Evolutionary conservation across 2,329 filamentous ascomycete genomes (phyloP).

Genomic region (Spiromastix sp.): DNA sequence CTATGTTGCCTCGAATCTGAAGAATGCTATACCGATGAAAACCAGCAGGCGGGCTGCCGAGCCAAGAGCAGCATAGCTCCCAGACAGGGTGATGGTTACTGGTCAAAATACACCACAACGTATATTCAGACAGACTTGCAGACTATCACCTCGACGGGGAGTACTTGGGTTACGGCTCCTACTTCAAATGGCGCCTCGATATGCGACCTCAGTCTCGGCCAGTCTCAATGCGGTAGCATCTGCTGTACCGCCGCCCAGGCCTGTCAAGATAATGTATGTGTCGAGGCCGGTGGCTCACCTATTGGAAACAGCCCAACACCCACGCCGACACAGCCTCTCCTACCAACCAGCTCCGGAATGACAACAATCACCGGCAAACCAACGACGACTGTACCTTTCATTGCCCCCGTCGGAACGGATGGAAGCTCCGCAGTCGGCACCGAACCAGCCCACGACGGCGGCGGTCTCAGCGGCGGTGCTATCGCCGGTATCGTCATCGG

Average conservation of each 20-base stretch:
- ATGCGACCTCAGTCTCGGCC: slow-evolving; percentile 39
- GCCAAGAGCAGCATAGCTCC: slow-evolving; percentile 10
- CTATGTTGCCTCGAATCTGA: slow-evolving; percentile 39
- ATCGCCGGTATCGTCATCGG: slow-evolving; percentile 44
- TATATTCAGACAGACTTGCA: slow-evolving; percentile 44
- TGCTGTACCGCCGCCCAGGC: slow-evolving; percentile 37
- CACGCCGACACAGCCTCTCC: slow-evolving; percentile 29
- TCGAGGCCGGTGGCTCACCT: slow-evolving; percentile 30
- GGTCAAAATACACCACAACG: slow-evolving; percentile 48
- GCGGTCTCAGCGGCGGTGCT: slow-evolving; percentile 38
- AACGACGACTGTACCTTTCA: slow-evolving; percentile 35
- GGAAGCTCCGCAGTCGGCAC: slow-evolving; percentile 27
- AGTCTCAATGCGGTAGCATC: slow-evolving; percentile 32
- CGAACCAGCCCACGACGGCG: slow-evolving; percentile 18
- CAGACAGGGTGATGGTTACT: slow-evolving; percentile 31
- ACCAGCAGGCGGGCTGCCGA: slow-evolving; percentile 39
- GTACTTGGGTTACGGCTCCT: slow-evolving; percentile 25
- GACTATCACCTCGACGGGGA: slow-evolving; percentile 46
- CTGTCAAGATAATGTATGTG: slow-evolving; percentile 30
- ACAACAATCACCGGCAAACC: slow-evolving; percentile 34
- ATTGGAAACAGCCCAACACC: slow-evolving; percentile 25
- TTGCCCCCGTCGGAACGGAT: slow-evolving; percentile 34
- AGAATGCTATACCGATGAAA: slow-evolving; percentile 40
- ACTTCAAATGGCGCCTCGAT: slow-evolving; percentile 18
- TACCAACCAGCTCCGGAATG: slow-evolving; percentile 34